Base-by-base conservation (phyloP, 345 rosid genomes). In the Sisymbrium altissimum region DNA sequence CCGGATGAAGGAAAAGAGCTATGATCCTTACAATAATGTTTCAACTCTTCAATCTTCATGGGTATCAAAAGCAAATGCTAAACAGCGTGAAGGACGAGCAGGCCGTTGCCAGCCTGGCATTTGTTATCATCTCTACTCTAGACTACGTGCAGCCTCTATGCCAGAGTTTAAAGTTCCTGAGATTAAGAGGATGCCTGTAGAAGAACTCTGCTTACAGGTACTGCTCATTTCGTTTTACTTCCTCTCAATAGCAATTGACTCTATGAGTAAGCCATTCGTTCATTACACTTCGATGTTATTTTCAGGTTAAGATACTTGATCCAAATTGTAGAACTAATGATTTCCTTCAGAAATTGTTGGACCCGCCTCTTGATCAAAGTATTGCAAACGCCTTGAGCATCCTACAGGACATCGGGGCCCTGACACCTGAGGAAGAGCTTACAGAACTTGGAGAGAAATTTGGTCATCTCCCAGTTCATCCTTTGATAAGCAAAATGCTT, bases 141-240 rank as follows among this genome's bases (percentile, higher is more conserved):
- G 85, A 72, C 82, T 83, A 50, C 82, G 89, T 79, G 99, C 93
- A 61, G 83, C 90, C 57, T 85, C 97, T 69, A 68, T 92, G 78
- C 96, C 86, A 3, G 96, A 92, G 36, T 95, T 86, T 71, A 93
- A 86, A 73, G 84, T 86, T 77, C 97, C 97, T 75, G 97, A 95
- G 85, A 88, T 95, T 40, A 92, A 81, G 86, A 86, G 97, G 84
- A 87, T 85, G 84, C 97, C 99, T 4, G 82, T 95, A 46, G 97
- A 95, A 60, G 99, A 95, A 73, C 91, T 95, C 27, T 95, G 99
- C 83, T 83, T 95, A 73, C 99, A 87, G 90, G 98, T 91, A 76
- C 52, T 66, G 50, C 60, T 52, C 27, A 13, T 33, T 40, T 50
- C 67, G 17, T 40, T 56, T 39, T 29, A 19, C 25, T 65, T 7